Conservation (phyloP, 1,284 basidiomycete genomes). For the Ganoderma multipileum region DNA sequence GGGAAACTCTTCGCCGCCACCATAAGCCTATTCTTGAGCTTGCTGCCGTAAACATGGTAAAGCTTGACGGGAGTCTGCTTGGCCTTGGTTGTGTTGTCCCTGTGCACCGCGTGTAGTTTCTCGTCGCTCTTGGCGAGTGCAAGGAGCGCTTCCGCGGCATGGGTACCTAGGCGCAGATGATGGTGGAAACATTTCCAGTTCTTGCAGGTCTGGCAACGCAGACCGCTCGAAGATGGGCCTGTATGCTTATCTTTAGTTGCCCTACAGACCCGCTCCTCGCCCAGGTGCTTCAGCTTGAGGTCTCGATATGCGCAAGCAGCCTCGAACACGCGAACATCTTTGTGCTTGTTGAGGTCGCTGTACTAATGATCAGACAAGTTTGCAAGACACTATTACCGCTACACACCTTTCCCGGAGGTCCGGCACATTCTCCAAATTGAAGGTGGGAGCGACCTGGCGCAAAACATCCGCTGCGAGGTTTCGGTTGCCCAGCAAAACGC, state of each 20-base stretch:
- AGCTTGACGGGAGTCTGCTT: constrained; percentile 37
- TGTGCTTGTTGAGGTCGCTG: not conserved
- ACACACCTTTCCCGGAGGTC: not conserved
- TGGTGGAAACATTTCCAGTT: constrained; percentile 56
- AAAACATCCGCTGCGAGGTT: constrained; percentile 48
- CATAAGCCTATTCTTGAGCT: constrained; percentile 43
- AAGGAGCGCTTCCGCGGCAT: constrained; percentile 59
- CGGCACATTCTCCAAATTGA: not conserved
- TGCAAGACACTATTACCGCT: not conserved
- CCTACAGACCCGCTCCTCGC: not conserved
- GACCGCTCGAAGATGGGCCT: not conserved
- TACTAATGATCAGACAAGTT: not conserved
- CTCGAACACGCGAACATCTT: constrained; percentile 38
- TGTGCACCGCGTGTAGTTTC: constrained; percentile 55
- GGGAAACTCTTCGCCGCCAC: constrained; percentile 49
- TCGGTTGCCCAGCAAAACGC: constrained; percentile 45
- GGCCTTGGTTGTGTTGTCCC: constrained; percentile 11
- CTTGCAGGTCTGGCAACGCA: not conserved
- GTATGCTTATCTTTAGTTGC: not conserved
- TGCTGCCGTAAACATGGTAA: constrained; percentile 45
- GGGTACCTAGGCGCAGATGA: constrained; percentile 52
- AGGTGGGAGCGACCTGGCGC: constrained; percentile 6
- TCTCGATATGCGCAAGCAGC: constrained; percentile 39
- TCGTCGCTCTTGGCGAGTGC: constrained; percentile 33
- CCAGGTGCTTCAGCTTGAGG: not conserved